phyloP scores from a whole-genome alignment of 225 moss, liverwort and hornwort species.

The Rhytidiadelphus loreus region DNA sequence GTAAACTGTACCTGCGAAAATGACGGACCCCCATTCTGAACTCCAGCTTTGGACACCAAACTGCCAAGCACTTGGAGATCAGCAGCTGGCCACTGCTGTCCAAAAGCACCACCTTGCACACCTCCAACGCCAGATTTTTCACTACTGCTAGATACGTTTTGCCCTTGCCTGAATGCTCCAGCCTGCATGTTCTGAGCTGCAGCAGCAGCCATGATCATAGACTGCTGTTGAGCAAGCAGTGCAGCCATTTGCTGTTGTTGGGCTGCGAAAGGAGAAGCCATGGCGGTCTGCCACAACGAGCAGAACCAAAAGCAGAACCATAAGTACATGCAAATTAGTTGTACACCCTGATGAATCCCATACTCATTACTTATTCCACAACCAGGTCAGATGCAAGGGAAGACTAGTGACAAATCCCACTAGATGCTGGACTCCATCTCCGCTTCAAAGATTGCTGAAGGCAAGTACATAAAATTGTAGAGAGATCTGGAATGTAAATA shows the following conservation, averaged over 20 bases:
- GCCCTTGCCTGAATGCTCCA: slow-evolving; percentile 31
- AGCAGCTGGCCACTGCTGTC: slow-evolving; percentile 46
- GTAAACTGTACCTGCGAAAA: slow-evolving; percentile 28
- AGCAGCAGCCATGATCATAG: slow-evolving; percentile 60
- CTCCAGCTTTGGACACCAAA: slow-evolving; percentile 26
- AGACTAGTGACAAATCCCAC: background rate
- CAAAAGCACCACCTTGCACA: slow-evolving; percentile 26
- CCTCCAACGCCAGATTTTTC: slow-evolving; percentile 25
- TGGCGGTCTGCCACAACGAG: slow-evolving; percentile 36
- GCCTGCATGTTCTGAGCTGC: slow-evolving; percentile 54
- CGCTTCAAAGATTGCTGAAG: background rate
- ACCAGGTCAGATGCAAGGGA: background rate
- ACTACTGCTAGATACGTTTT: slow-evolving; percentile 14
- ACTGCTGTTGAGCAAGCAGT: slow-evolving; percentile 60
- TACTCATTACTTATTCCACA: background rate
- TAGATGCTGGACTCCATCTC: background rate
- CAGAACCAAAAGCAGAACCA: background rate
- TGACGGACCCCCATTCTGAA: slow-evolving; percentile 42
- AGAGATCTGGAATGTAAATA: background rate
- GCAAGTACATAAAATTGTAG: too few relatives aligned
- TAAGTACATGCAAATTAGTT: background rate
- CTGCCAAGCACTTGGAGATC: slow-evolving; percentile 40
- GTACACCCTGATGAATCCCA: background rate
- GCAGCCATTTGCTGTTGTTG: slow-evolving; percentile 79
- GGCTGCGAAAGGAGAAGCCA: slow-evolving; percentile 38